Evolutionary conservation across 495 filamentous ascomycete genomes (phyloP).

Genomic region (Neurospora sp.): DNA sequence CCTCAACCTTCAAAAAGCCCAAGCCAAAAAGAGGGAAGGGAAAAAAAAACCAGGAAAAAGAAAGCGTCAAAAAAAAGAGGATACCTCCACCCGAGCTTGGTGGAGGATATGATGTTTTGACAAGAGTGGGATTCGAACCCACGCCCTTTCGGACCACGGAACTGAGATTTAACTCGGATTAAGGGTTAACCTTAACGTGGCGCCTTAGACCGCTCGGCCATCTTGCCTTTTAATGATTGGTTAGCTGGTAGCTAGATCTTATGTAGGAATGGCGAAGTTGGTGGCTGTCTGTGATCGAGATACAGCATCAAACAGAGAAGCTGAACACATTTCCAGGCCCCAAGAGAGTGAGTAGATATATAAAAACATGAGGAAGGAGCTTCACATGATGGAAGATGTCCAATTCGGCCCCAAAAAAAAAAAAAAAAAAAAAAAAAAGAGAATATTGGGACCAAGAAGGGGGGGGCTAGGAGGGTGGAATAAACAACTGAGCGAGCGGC

Average conservation of each 20-base stretch:
- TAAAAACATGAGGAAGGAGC: no score
- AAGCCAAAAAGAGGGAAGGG: background rate
- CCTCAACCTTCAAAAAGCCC: no score
- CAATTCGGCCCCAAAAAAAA: no score
- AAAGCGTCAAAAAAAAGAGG: background rate
- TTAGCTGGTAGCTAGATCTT: background rate
- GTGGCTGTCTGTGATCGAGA: background rate
- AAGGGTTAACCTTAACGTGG: background rate
- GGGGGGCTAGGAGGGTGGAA: background rate
- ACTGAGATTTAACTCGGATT: background rate
- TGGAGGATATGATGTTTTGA: background rate
- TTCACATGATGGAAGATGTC: background rate
- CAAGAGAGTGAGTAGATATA: background rate
- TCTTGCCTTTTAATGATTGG: background rate
- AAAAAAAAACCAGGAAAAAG: background rate
- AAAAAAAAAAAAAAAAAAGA: no score
- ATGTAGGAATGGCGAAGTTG: background rate
- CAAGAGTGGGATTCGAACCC: conserved; percentile 29
- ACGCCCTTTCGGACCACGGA: conserved; percentile 25
- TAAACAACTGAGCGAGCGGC: background rate
- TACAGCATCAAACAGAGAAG: no score
- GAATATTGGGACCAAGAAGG: background rate
- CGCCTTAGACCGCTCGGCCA: background rate
- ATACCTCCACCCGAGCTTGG: background rate
- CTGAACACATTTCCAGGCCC: no score